Conservation (phyloP, 148 eudicot species). For the Talinum fruticosum region DNA sequence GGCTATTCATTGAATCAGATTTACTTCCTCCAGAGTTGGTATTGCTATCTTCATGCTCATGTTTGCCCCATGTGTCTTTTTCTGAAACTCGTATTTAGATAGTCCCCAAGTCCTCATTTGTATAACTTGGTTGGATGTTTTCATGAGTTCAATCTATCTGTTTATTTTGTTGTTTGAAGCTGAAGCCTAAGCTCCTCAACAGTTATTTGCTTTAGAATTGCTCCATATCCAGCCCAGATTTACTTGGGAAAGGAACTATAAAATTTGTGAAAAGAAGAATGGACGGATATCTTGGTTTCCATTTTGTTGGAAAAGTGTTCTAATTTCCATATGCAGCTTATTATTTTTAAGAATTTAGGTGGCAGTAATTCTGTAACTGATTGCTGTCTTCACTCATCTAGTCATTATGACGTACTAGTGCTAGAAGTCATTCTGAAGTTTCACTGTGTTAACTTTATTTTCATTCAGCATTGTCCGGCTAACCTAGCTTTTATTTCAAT, state of each 20-base stretch:
- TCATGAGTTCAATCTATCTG: neutral
- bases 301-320: no score
- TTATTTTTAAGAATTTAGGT: neutral
- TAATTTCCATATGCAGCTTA: no score
- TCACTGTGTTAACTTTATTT: no score
- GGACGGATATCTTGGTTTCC: no score
- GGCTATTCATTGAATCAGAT: slow-evolving; percentile 74
- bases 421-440: no score
- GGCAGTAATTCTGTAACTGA: neutral
- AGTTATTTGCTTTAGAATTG: neutral
- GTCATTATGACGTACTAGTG: no score
- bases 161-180: neutral
- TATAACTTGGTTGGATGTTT: neutral
- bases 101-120: neutral
- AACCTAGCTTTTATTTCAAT: no score
- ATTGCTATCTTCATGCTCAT: slow-evolving; percentile 5
- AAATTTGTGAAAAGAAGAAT: no score
- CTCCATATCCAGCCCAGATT: neutral
- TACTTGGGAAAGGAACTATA: neutral
- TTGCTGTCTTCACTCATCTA: neutral
- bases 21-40: slow-evolving; percentile 64
- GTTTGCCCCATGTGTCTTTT: neutral
- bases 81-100: neutral
- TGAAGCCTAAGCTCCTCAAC: neutral
- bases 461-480: no score